Base-by-base conservation (phyloP, 2,329 filamentous ascomycete genomes). In the Fusarium kyushuense region DNA sequence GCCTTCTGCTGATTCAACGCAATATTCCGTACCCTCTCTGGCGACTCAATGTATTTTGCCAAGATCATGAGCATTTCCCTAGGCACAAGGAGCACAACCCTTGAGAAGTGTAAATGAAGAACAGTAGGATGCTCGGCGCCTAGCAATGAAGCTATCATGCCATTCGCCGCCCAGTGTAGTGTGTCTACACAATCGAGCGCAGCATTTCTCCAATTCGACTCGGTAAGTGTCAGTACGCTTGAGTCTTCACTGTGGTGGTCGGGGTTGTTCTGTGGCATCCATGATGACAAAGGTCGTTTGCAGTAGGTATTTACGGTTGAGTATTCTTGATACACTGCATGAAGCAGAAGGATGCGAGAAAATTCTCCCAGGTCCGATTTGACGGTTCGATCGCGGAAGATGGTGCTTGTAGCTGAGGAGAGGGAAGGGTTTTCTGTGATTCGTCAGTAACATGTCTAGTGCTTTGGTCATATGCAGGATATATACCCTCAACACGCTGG, bases 91-190 rank as follows among this genome's bases (percentile, higher is more conserved):
- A 89, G 74, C 0, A 87, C 76, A 2, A 87, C 78, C 3, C 87
- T 79, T 0, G 86, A 82, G 3, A 84, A 73, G 66, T 89, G 87
- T 5, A 89, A 79, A 65, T 88, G 85, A 9, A 87, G 73, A 0
- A 89, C 79, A 2, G 84, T 86, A 4, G 84, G 80, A 58, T 87
- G 84, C 59, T 88, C 86, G 8, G 83, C 76, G 0, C 86, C 86
- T 2, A 80, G 78, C 2, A 80, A 76, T 48, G 81, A 80, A 6
- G 83, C 83, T 30, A 86, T 82, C 1, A 80, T 81, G 41, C 80
- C 83, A 64, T 87, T 87, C 4, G 86, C 86, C 19, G 82, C 80
- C 86, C 86, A 88, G 68, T 89, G 85, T 3, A 89, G 77, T 2
- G 87, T 81, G 58, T 89, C 86, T 4, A 89, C 64, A 41, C 79